Conservation (phyloP, 805 yeast species). For the Ogataea ramenticola region DNA sequence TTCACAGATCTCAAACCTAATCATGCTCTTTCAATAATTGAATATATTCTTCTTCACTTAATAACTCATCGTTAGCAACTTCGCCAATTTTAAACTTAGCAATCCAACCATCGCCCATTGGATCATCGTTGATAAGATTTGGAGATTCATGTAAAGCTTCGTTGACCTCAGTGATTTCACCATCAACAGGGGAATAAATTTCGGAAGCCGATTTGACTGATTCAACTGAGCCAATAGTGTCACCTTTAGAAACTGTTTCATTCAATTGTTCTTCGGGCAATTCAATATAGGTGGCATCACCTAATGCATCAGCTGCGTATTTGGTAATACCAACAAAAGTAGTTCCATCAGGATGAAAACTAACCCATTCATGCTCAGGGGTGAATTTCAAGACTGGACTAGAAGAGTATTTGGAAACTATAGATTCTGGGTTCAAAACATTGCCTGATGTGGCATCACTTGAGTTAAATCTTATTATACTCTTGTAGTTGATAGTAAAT, state of each 20-base stretch:
- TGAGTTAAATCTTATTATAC: constrained; percentile 12
- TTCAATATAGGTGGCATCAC: constrained; percentile 93
- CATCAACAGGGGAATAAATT: constrained; percentile 80
- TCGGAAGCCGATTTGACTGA: constrained; percentile 92
- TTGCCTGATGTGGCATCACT: constrained; percentile 13
- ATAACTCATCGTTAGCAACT: constrained; percentile 35
- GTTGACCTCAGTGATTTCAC: constrained; percentile 70
- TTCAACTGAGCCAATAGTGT: constrained; percentile 87
- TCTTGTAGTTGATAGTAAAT: no score
- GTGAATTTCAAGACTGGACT: constrained; percentile 64
- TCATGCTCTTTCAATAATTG: constrained; percentile 50
- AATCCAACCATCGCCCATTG: constrained; percentile 93
- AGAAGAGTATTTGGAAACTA: constrained; percentile 23
- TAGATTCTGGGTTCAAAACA: constrained; percentile 23
- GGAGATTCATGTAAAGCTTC: constrained; percentile 61
- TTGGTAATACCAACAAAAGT: constrained; percentile 87
- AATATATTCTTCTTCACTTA: constrained; percentile 51
- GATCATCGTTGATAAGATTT: constrained; percentile 75
- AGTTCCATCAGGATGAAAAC: constrained; percentile 72
- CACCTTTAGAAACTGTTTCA: constrained; percentile 52
- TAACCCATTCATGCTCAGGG: constrained; percentile 92
- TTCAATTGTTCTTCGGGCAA: constrained; percentile 47
- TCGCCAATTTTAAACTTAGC: constrained; percentile 59
- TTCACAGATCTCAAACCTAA: background rate
- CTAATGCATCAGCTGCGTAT: constrained; percentile 94